Conservation (phyloP, 768 basidiomycete species). For the Dictyophora rubrovolvata region DNA sequence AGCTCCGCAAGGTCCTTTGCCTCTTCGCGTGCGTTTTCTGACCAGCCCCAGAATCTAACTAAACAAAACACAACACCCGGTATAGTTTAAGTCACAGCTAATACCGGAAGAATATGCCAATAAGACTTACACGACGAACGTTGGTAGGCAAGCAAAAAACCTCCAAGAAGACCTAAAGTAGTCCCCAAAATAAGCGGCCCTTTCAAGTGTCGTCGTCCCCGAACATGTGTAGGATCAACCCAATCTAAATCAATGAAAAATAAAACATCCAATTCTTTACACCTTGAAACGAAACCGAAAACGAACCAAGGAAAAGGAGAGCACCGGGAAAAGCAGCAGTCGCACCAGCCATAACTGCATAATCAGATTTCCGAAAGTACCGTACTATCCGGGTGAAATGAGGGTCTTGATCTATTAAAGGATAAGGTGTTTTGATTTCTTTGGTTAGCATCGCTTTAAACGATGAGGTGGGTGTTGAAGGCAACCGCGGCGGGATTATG, state of each 20-base stretch:
- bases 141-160: slow-evolving; percentile 91
- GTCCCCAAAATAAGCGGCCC: slow-evolving; percentile 47
- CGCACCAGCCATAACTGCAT: slow-evolving; percentile 69
- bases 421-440: slow-evolving; percentile 57
- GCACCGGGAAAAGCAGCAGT: slow-evolving; percentile 77
- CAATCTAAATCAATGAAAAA: slow-evolving; percentile 26
- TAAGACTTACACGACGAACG: slow-evolving; percentile 73
- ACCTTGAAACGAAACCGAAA: slow-evolving; percentile 7
- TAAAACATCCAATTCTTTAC: background rate
- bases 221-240: slow-evolving; percentile 32
- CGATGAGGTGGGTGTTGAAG: background rate
- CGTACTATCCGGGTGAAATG: slow-evolving; percentile 78
- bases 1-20: slow-evolving; percentile 71
- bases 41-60: slow-evolving; percentile 96
- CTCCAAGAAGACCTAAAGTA: slow-evolving; percentile 76
- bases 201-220: slow-evolving; percentile 19
- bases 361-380: slow-evolving; percentile 84
- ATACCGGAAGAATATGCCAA: too few relatives aligned
- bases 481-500: too few relatives aligned
- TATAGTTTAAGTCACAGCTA: too few relatives aligned
- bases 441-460: slow-evolving; percentile 30
- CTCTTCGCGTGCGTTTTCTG: slow-evolving; percentile 78
- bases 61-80: slow-evolving; percentile 10
- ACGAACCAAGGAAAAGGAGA: slow-evolving; percentile 71
- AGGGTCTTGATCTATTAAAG: slow-evolving; percentile 91